phyloP scores from a whole-genome alignment of 352 stramenopile species.

The Plasmopara viticola region DNA sequence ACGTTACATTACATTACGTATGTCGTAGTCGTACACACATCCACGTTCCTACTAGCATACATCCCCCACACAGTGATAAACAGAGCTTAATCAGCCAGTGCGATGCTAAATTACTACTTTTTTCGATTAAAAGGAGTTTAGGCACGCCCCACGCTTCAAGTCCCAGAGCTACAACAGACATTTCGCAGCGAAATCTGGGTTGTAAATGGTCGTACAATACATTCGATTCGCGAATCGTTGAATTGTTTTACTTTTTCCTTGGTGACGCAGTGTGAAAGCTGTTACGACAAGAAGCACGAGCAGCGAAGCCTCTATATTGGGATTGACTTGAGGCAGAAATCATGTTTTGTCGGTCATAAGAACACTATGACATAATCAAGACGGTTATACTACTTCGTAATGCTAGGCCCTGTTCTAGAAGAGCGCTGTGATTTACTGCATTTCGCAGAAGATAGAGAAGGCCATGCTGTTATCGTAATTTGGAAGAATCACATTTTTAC shows the following conservation, averaged over 20 bases:
- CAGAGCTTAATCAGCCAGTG: conserved; percentile 19
- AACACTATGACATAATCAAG: not conserved
- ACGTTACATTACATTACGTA: no score
- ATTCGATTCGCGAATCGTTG: conserved; percentile 6
- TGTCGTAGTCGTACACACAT: conserved; percentile 11
- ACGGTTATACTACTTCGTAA: no score
- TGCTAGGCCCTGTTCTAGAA: no score
- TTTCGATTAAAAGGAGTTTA: conserved; percentile 9
- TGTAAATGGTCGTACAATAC: conserved; percentile 9
- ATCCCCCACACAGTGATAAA: conserved; percentile 4
- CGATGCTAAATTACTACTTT: not conserved
- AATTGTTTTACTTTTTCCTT: not conserved
- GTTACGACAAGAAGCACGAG: conserved; percentile 12
- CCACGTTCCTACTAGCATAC: conserved; percentile 9
- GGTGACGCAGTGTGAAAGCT: conserved; percentile 7
- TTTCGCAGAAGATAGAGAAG: no score
- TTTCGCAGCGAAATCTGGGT: conserved; percentile 7
- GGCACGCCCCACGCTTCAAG: conserved; percentile 11
- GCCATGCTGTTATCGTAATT: no score
- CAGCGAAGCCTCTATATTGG: conserved; percentile 18
- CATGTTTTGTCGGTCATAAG: conserved; percentile 2
- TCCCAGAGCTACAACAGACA: conserved; percentile 1
- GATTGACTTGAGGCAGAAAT: conserved; percentile 11
- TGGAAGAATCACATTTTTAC: no score
- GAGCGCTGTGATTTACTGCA: no score